Percentiles rank a stretch among this genome's conserved stretches.
Conservation (phyloP, 345 rosid species). For the Brassica incana region DNA sequence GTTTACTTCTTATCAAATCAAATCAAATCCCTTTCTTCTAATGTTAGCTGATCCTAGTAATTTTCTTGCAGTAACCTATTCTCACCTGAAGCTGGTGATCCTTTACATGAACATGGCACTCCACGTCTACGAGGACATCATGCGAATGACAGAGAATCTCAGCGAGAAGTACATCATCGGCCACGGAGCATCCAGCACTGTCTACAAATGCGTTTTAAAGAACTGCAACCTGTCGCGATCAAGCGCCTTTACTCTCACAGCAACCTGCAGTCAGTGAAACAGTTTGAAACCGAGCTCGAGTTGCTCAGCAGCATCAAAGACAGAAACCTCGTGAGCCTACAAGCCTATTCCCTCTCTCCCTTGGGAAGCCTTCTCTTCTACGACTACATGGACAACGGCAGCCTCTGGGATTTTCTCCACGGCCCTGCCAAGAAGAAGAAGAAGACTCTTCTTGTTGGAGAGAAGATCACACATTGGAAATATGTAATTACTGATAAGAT, state of each 20-base stretch:
- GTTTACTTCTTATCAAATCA: not conserved
- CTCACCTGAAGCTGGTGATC: conserved; percentile 78
- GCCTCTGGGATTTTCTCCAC: conserved; percentile 96
- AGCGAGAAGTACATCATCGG: conserved; percentile 92
- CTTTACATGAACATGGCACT: conserved; percentile 99
- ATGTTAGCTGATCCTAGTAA: not conserved
- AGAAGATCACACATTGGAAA: no score
- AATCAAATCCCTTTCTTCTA: not conserved
- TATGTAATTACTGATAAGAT: no score
- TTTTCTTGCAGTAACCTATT: conserved; percentile 56
- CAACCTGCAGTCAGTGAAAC: conserved; percentile 76
- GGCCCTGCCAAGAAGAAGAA: conserved; percentile 54
- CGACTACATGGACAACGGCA: conserved; percentile 97
- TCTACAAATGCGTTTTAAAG: conserved; percentile 88
- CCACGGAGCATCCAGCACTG: conserved; percentile 87
- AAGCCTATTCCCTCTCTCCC: conserved; percentile 81
- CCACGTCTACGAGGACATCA: conserved; percentile 93
- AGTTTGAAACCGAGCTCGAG: conserved; percentile 88
- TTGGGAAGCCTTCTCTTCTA: conserved; percentile 89
- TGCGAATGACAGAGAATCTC: conserved; percentile 96
- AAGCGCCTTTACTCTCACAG: conserved; percentile 85
- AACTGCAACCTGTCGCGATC: conserved; percentile 95
- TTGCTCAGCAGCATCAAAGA: conserved; percentile 91
- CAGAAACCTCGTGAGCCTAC: conserved; percentile 86
- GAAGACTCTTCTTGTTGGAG: conserved; percentile 52